phyloP scores from a whole-genome alignment of 2,329 filamentous ascomycete genomes.

The Emergomyces pasteurianus region DNA sequence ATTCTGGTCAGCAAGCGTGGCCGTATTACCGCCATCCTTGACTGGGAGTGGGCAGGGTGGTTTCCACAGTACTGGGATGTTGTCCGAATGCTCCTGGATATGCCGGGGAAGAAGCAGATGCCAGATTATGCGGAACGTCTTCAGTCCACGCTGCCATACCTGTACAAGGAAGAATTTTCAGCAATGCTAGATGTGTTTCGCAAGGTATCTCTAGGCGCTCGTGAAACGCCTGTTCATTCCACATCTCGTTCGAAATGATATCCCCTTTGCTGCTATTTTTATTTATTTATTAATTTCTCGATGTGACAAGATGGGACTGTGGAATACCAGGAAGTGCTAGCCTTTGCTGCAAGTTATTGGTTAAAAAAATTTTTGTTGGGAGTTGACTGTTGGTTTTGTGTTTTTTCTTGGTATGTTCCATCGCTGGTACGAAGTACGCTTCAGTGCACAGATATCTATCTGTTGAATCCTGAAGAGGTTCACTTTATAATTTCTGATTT shows the following conservation, averaged over 20 bases:
- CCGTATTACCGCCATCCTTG: constrained; percentile 12
- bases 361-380: too few species aligned
- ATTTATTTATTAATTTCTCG: not conserved
- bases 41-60: constrained; percentile 15
- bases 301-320: not conserved
- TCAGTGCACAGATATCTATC: too few species aligned
- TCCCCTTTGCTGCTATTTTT: not conserved
- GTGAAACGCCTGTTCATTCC: not conserved
- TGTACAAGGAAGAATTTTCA: not conserved
- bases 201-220: not conserved
- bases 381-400: too few species aligned
- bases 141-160: not conserved
- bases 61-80: constrained; percentile 9
- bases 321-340: not conserved
- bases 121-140: not conserved
- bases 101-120: not conserved
- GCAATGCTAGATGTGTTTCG: not conserved
- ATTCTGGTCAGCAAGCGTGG: constrained; percentile 9
- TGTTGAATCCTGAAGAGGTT: too few species aligned
- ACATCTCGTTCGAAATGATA: not conserved
- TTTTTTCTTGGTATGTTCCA: too few species aligned
- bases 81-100: constrained; percentile 2
- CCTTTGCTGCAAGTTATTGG: too few species aligned
- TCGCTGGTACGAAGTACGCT: too few species aligned
- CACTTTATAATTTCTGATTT: too few species aligned